Conservation (phyloP, 768 basidiomycete species). For the Sutorius australiensis region DNA sequence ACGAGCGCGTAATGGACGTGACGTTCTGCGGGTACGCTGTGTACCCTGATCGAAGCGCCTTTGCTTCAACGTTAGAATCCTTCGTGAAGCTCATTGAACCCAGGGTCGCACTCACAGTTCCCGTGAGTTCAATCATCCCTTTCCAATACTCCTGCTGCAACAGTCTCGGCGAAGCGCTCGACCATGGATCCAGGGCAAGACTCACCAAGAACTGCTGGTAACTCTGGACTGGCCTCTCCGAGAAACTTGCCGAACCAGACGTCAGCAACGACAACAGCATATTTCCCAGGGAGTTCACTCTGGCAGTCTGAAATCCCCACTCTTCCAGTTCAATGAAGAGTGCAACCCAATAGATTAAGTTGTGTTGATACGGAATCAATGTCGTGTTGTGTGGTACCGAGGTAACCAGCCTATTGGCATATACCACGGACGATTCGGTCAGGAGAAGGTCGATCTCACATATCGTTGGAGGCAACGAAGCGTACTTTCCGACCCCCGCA, state of each 20-base stretch:
- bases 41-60: too few relatives aligned
- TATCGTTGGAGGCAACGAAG: background rate
- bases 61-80: too few relatives aligned
- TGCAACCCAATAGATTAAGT: background rate
- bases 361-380: background rate
- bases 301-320: background rate
- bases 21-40: too few relatives aligned
- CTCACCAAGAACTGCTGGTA: conserved; percentile 1
- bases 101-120: background rate
- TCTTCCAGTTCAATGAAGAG: background rate
- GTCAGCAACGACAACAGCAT: background rate
- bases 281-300: conserved; percentile 3
- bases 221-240: background rate
- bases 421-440: background rate
- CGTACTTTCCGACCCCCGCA: background rate
- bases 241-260: background rate
- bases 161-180: background rate
- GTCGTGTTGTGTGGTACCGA: background rate
- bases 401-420: background rate
- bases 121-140: background rate
- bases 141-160: background rate
- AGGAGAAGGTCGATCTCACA: conserved; percentile 3
- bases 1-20: background rate
- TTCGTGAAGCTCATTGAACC: too few relatives aligned
- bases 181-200: background rate